Evolutionary conservation across 179 eudicot species (phyloP), one percentile per base, ranked within the genome.

Genomic region (Beta lomatogona): DNA sequence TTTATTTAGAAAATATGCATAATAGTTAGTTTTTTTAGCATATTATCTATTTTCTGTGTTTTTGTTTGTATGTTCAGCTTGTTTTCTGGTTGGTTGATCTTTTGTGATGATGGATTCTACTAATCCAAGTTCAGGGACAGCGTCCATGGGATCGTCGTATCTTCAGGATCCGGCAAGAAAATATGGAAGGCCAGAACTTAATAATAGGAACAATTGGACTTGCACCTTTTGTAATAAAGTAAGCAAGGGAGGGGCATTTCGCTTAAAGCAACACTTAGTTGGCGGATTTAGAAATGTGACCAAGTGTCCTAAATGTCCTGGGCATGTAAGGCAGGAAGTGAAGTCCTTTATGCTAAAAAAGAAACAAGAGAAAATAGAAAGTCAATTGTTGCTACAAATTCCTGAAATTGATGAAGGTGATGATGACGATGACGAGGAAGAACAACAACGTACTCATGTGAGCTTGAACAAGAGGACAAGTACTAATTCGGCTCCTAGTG

Each of bases 251-350:
- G 68, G 81, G 25, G 54, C 16, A 2, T 71, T 12, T 58, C 18
- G 76, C 6, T 13, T 79, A 5, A 79, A 79, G 14, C 76, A 79
- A 79, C 81, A 79, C 46, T 58, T 79, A 13, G 68, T 79, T n/a
- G 76, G 81, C 41, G 81, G 81, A 28, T 28, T 28, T 28, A 28
- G 31, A 28, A 28, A 28, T 28, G 31, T 28, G 31, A 28, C 31
- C 31, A 22, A 48, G 18, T 79, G 82, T 19, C 13, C 44, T 0
- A 36, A 25, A 10, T 57, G 57, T 71, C 59, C 58, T 0, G 21
- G 55, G 13, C 18, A 41, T 79, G 64, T 68, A 0, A 52, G 67
- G 41, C 75, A 55, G 46, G 68, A 67, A 54, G 16, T 67, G 14
- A 54, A 52, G 19, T 12, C 28, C 31, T 77, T 21, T 54, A 66